Conservation (phyloP, 2,329 filamentous ascomycete genomes). For the Apiospora kogelbergensis region DNA sequence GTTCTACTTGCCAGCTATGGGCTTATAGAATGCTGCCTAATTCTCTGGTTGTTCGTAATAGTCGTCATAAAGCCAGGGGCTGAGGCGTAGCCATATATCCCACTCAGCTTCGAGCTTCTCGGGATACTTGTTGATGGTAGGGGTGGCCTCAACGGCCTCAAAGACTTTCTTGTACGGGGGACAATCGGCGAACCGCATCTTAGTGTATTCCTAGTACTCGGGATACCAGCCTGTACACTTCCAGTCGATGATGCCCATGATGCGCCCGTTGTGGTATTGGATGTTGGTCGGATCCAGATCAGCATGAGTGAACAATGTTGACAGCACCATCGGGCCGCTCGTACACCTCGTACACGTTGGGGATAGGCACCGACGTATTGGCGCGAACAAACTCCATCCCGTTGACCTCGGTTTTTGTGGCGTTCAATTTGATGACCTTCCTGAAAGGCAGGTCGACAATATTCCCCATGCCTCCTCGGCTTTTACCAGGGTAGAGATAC, state of each 20-base stretch:
- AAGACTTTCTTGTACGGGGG: slow-evolving; percentile 4
- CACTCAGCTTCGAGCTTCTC: neutral
- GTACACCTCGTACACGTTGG: neutral
- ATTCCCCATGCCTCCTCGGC: neutral
- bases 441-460: neutral
- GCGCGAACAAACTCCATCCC: neutral
- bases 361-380: neutral
- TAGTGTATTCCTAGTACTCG: slow-evolving; percentile 35
- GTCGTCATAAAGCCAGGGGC: neutral
- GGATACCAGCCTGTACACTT: slow-evolving; percentile 35
- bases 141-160: neutral
- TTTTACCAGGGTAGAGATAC: neutral
- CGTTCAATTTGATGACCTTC: neutral
- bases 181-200: neutral
- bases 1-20: neutral
- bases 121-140: neutral
- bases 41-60: neutral
- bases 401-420: neutral
- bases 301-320: slow-evolving; percentile 40
- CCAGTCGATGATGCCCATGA: slow-evolving; percentile 45
- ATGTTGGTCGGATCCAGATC: slow-evolving; percentile 46
- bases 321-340: neutral
- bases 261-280: slow-evolving; percentile 36
- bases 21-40: neutral
- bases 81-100: neutral